phyloP scores from a whole-genome alignment of 2,329 filamentous ascomycete species.

The Metarhizium album region DNA sequence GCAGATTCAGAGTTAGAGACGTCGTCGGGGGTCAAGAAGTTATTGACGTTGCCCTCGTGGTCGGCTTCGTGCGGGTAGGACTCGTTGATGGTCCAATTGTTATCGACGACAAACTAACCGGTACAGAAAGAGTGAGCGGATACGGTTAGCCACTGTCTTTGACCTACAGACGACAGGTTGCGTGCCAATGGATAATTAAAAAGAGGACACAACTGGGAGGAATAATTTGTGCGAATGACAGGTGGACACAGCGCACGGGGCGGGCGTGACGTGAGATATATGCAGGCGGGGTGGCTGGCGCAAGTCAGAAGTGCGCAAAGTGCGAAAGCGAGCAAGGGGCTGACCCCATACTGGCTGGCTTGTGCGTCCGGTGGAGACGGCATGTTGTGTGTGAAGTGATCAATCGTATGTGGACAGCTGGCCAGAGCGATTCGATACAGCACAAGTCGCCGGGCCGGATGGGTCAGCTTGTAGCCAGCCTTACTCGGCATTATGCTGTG shows the following conservation, averaged over 20 bases:
- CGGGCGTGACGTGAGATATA: conserved; percentile 14
- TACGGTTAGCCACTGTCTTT: conserved; percentile 8
- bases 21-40: conserved; percentile 70
- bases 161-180: conserved; percentile 1
- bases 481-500: background rate
- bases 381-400: conserved; percentile 1
- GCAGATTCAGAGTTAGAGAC: conserved; percentile 35
- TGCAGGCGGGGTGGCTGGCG: conserved; percentile 13
- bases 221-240: conserved; percentile 10
- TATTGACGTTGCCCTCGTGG: conserved; percentile 78
- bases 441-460: background rate
- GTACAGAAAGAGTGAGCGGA: conserved; percentile 8
- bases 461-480: background rate
- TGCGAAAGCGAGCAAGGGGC: background rate
- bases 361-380: conserved; percentile 4
- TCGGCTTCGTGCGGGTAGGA: conserved; percentile 75
- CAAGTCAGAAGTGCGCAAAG: background rate
- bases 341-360: conserved; percentile 1
- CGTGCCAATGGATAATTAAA: conserved; percentile 6
- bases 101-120: conserved; percentile 85
- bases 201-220: conserved; percentile 1
- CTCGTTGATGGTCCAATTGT: conserved; percentile 76
- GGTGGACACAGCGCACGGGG: conserved; percentile 8
- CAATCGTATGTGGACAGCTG: background rate
- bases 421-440: background rate